Percentiles rank a stretch among this genome's conserved stretches.
These are phyloP conservation scores for Scenedesmus sp. DNA, from an alignment of 163 green algal species.

Conservation along the genomic window DNA sequence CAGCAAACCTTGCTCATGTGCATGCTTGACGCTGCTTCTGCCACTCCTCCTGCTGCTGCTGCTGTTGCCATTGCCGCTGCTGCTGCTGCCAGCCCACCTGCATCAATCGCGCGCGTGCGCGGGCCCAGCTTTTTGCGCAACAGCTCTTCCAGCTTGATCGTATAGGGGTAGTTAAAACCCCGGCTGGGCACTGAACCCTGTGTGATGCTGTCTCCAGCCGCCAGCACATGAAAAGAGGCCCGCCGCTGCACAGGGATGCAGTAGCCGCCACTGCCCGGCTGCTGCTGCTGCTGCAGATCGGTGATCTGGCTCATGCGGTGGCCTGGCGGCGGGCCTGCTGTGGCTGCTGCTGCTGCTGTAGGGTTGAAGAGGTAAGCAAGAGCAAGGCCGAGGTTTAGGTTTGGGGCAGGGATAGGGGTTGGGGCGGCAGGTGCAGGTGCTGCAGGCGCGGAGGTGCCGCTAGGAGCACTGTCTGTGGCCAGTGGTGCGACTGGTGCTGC, in stretches of 20 bases:
- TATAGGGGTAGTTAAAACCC: slow-evolving; percentile 38
- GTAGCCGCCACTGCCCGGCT: neutral
- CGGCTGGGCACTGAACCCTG: slow-evolving; percentile 40
- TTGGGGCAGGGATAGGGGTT: too few species aligned
- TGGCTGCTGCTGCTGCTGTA: neutral
- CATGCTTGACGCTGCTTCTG: neutral
- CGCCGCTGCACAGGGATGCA: neutral
- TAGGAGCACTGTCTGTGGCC: neutral
- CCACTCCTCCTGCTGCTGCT: neutral
- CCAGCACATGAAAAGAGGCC: slow-evolving; percentile 35
- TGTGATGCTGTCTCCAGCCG: slow-evolving; percentile 48
- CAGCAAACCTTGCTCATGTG: too few species aligned
- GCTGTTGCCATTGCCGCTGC: neutral
- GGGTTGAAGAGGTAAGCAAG: neutral
- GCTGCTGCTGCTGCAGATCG: neutral
- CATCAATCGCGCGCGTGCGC: neutral
- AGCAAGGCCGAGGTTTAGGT: neutral
- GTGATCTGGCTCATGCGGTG: neutral
- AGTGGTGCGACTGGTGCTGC: neutral
- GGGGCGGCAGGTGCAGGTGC: neutral
- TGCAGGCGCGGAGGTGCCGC: neutral
- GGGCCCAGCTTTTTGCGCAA: neutral
- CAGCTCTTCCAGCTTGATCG: slow-evolving; percentile 20
- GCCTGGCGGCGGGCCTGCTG: neutral
- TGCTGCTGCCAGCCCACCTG: neutral